Conservation (phyloP, 179 eudicot genomes). For the Spergularia azorica region DNA sequence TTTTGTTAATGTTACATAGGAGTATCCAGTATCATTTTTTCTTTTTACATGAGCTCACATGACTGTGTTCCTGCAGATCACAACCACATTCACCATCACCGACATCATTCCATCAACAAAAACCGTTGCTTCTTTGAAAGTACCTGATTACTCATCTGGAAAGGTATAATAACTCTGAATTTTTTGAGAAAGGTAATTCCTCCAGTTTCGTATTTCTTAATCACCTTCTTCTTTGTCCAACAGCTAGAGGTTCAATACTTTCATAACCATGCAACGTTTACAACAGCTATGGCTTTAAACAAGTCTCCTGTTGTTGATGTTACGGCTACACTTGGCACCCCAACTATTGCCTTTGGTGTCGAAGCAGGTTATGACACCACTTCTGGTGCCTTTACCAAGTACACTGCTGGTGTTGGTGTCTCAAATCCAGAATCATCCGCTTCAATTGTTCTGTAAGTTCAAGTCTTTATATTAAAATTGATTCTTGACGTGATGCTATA, state of each 20-base stretch:
- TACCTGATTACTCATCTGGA: slow-evolving; percentile 68
- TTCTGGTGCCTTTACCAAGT: slow-evolving; percentile 65
- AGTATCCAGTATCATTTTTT: neutral
- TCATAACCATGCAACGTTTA: slow-evolving; percentile 80
- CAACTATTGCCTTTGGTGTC: slow-evolving; percentile 82
- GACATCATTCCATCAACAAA: slow-evolving; percentile 77
- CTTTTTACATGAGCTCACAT: neutral
- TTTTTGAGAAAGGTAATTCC: neutral
- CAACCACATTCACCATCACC: slow-evolving; percentile 58
- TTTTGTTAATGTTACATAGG: neutral
- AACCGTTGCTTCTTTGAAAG: slow-evolving; percentile 64
- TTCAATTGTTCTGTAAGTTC: slow-evolving; percentile 75
- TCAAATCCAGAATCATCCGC: slow-evolving; percentile 84
- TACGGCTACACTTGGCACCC: slow-evolving; percentile 86
- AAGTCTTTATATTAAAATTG: neutral
- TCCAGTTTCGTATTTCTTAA: neutral
- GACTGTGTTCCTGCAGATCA: slow-evolving; percentile 49
- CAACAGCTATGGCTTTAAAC: slow-evolving; percentile 63
- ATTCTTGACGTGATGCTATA: neutral
- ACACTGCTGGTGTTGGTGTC: slow-evolving; percentile 79
- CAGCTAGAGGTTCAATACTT: slow-evolving; percentile 88
- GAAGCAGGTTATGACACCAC: slow-evolving; percentile 90
- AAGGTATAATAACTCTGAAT: slow-evolving; percentile 44
- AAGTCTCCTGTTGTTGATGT: slow-evolving; percentile 72
- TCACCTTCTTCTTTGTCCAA: slow-evolving; percentile 19